Percentiles rank a stretch among this genome's conserved stretches.
These are phyloP conservation scores for Dentipellis sp. DNA, from an alignment of 768 basidiomycete species.

Conservation along the genomic window DNA sequence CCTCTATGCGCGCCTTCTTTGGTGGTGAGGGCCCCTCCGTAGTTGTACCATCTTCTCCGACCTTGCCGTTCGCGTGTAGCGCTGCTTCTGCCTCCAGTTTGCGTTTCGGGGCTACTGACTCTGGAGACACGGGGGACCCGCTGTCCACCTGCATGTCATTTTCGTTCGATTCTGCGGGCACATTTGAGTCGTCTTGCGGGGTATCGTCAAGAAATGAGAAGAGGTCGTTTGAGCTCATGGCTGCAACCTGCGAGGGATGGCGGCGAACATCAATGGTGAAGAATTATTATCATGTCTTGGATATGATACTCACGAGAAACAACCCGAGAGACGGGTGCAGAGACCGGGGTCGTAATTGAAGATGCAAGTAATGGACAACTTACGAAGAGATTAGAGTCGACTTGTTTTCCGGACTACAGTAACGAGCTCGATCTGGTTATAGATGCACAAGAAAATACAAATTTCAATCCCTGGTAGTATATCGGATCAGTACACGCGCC, in stretches of 20 bases:
- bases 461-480: constrained; percentile 12
- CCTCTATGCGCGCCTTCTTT: constrained; percentile 51
- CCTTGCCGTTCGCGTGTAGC: neutral
- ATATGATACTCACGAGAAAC: neutral
- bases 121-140: constrained; percentile 5
- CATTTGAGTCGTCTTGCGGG: neutral
- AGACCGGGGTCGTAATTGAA: too few relatives aligned
- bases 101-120: neutral
- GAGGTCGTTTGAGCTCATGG: constrained; percentile 36
- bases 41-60: neutral
- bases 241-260: too few relatives aligned
- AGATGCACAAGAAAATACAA: too few relatives aligned
- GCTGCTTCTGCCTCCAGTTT: neutral
- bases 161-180: constrained; percentile 17
- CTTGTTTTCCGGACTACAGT: neutral
- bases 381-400: neutral
- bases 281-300: neutral
- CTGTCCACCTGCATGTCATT: constrained; percentile 25
- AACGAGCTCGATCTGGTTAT: too few relatives aligned
- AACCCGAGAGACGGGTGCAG: too few relatives aligned
- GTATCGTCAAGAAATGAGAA: constrained; percentile 55
- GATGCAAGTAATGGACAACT: neutral
- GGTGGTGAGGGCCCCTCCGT: constrained; percentile 19
- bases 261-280: neutral
- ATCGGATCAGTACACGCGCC: constrained; percentile 14